Evolutionary conservation across 495 filamentous ascomycete species (phyloP).

Genomic region (Talaromyces borbonicus): DNA sequence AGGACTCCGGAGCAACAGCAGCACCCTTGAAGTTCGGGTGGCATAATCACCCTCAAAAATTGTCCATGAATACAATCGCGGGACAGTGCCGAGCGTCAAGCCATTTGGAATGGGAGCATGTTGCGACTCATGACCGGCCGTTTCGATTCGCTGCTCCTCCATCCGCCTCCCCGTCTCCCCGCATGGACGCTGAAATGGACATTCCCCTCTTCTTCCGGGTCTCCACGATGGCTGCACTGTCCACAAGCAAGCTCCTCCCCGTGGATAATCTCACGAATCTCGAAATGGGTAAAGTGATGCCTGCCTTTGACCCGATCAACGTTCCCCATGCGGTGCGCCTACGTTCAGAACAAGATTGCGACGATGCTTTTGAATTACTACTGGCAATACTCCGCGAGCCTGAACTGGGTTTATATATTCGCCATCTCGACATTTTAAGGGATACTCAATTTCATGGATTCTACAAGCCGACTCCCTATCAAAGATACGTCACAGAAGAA

Average conservation of each 20-base stretch:
- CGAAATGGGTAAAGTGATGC: conserved; percentile 12
- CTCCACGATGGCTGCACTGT: conserved; percentile 15
- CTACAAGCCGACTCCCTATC: conserved; percentile 3
- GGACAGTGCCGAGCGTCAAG: background rate
- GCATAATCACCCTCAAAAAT: background rate
- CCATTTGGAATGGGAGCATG: conserved; percentile 1
- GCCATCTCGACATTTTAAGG: conserved; percentile 8
- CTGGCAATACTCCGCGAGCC: conserved; percentile 11
- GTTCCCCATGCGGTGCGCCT: conserved; percentile 2
- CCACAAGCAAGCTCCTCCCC: conserved; percentile 12
- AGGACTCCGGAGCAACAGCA: background rate
- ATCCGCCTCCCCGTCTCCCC: background rate
- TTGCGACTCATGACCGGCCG: background rate
- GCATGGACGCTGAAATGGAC: conserved; percentile 6
- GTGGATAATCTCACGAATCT: conserved; percentile 16
- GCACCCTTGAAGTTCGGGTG: background rate
- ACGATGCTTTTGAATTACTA: conserved; percentile 11
- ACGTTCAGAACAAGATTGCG: conserved; percentile 7
- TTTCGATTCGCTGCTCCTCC: background rate
- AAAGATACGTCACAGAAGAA: conserved; percentile 11
- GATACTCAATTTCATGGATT: background rate
- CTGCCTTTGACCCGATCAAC: conserved; percentile 7
- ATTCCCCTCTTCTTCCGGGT: conserved; percentile 7
- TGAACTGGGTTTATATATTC: conserved; percentile 9
- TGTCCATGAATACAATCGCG: background rate